Evolutionary conservation across 1,284 basidiomycete genomes (phyloP), one percentile per base, ranked within the genome.

Genomic region (Mixia osmundae): DNA sequence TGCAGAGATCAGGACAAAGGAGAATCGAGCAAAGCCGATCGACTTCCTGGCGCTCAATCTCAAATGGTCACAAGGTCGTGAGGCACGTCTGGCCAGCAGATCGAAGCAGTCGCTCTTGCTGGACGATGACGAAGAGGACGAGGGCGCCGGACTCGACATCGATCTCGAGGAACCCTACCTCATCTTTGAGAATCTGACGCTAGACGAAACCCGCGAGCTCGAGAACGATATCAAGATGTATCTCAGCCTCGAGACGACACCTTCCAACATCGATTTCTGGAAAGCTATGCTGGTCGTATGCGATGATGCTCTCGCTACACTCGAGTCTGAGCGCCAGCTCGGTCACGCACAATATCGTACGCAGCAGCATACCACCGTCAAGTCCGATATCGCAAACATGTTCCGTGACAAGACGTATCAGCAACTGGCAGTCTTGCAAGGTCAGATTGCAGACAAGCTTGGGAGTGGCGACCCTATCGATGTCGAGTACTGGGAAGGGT

Each of bases 251-350:
- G 91, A 99, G 54, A 72, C 75, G 48, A 67, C 68, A 14, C 71
- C 82, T 10, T 61, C 71, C 26, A 87, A 89, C 53, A 69, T 87
- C 39, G 87, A 95, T 47, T 97, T 95, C 55, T 99, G 91, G 91
- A 79, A 83, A 73, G 78, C 89, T 47, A 89, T 97, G 79, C 76
- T 89, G 68, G 76, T 91, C 7, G 73, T 99, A 2, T 94, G 85
- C 57, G 77, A 87, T 52, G 78, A 94, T 55, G 71, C 75, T 31
- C 58, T 95, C n/a, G 80, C 85, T 32, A 66, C 69, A 36, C 67
- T 87, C 37, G 67, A 48, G 66, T 47, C 60, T 55, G 31, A 65
- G 61, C 55, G 65, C 61, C 49, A 67, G 61, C 22, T 64, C 60
- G 38, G 50, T 16, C 29, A 44, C 23, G 68, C 67, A 43, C 70